These are phyloP conservation scores for Euphorbia celastroides DNA, from an alignment of 441 rosid genomes.

Conservation along the genomic window DNA sequence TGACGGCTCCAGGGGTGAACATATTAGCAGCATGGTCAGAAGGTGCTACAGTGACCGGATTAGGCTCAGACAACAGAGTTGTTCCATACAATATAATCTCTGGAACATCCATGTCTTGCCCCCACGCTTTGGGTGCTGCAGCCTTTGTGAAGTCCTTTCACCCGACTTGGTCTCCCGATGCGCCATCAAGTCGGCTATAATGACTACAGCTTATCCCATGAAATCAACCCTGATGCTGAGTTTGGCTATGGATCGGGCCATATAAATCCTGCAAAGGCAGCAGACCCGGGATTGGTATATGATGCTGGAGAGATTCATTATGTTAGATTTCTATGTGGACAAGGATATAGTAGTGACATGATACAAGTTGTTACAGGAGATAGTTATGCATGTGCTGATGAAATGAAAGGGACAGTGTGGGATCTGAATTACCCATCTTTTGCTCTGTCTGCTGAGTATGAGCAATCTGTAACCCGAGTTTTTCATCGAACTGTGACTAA, in stretches of 20 bases:
- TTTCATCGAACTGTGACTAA: constrained; percentile 49
- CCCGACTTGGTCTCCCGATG: constrained; percentile 64
- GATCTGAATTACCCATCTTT: constrained; percentile 68
- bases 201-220: constrained; percentile 64
- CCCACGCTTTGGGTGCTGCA: constrained; percentile 73
- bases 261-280: constrained; percentile 36
- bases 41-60: constrained; percentile 3
- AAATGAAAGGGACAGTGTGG: constrained; percentile 34
- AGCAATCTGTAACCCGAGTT: constrained; percentile 9
- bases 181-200: constrained; percentile 85
- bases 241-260: constrained; percentile 64
- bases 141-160: constrained; percentile 69
- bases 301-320: constrained; percentile 46
- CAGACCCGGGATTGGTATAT: constrained; percentile 53
- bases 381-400: constrained; percentile 24
- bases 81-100: constrained; percentile 33
- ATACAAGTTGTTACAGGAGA: constrained; percentile 36
- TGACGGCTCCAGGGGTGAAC: constrained; percentile 45
- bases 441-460: constrained; percentile 22
- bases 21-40: constrained; percentile 51
- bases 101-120: constrained; percentile 92
- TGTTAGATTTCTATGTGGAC: constrained; percentile 46
- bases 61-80: constrained; percentile 3
- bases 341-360: constrained; percentile 33
- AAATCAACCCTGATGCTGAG: constrained; percentile 30